A percentile compares a stretch with the other conserved stretches of the same genome.
phyloP scores from a whole-genome alignment of 495 filamentous ascomycete genomes.

The Hapsidospora chrysogenum region DNA sequence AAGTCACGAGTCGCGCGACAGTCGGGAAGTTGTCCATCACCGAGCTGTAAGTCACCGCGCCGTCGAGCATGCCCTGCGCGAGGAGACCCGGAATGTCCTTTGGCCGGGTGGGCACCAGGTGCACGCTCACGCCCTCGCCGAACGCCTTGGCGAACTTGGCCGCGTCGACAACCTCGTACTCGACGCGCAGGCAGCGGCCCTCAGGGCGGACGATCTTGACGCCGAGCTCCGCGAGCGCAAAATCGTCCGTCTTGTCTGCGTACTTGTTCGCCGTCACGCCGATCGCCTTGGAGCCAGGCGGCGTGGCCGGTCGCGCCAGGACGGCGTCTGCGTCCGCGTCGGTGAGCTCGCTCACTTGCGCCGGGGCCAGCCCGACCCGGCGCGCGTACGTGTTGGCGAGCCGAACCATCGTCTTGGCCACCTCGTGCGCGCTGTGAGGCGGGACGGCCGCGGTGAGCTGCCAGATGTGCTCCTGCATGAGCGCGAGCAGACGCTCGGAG shows the following conservation, averaged over 20 bases:
- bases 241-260: neutral
- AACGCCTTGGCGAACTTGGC: neutral
- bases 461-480: neutral
- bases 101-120: no score
- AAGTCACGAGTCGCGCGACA: no score
- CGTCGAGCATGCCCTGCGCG: no score
- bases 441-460: neutral
- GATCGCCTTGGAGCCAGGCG: neutral
- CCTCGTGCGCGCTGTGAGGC: neutral
- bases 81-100: no score
- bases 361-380: neutral
- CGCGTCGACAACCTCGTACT: neutral
- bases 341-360: neutral
- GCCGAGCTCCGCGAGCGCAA: neutral
- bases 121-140: no score
- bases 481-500: neutral
- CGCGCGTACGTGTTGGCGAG: neutral
- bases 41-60: no score
- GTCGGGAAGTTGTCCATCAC: no score
- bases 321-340: neutral
- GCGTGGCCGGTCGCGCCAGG: neutral
- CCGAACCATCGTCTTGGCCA: neutral
- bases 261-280: neutral
- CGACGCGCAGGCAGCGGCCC: neutral
- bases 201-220: neutral